Conservation (phyloP, 164 flowering plant genomes). For the Vitis rotundifolia region DNA sequence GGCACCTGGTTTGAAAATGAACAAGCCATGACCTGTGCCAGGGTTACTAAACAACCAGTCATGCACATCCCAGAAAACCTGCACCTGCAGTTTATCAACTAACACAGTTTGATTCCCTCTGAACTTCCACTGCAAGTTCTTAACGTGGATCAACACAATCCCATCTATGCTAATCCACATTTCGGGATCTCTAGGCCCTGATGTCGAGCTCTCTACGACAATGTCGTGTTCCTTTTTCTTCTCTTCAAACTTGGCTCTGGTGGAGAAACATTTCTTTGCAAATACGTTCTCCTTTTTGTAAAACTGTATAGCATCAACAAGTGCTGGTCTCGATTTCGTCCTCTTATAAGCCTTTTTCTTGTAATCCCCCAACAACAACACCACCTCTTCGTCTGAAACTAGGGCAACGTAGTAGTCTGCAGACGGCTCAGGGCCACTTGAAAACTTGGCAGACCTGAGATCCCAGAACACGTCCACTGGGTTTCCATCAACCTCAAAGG, state of each 20-base stretch:
- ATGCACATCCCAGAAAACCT: constrained; percentile 74
- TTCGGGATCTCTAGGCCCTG: constrained; percentile 58
- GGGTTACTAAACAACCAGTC: constrained; percentile 57
- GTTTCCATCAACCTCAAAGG: constrained; percentile 63
- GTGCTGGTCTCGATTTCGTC: constrained; percentile 69
- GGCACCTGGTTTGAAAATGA: constrained; percentile 52
- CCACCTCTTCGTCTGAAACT: constrained; percentile 76
- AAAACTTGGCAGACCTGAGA: constrained; percentile 71
- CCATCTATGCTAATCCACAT: constrained; percentile 68
- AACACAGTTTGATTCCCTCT: constrained; percentile 58
- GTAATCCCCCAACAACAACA: constrained; percentile 70
- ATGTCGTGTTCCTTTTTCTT: constrained; percentile 62
- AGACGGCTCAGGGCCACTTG: constrained; percentile 66
- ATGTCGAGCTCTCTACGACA: constrained; percentile 66
- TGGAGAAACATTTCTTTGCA: constrained; percentile 69
- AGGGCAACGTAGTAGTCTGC: constrained; percentile 75
- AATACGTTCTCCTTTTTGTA: constrained; percentile 76
- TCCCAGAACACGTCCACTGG: constrained; percentile 79
- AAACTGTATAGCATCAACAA: constrained; percentile 54
- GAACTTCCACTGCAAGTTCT: constrained; percentile 69
- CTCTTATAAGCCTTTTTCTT: constrained; percentile 85
- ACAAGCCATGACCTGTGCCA: constrained; percentile 49
- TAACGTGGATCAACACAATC: constrained; percentile 48
- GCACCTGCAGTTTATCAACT: constrained; percentile 44
- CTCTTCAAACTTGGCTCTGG: constrained; percentile 72